These are phyloP conservation scores for Fusarium stilboides DNA, from an alignment of 2,329 filamentous ascomycete genomes.

Conservation along the genomic window DNA sequence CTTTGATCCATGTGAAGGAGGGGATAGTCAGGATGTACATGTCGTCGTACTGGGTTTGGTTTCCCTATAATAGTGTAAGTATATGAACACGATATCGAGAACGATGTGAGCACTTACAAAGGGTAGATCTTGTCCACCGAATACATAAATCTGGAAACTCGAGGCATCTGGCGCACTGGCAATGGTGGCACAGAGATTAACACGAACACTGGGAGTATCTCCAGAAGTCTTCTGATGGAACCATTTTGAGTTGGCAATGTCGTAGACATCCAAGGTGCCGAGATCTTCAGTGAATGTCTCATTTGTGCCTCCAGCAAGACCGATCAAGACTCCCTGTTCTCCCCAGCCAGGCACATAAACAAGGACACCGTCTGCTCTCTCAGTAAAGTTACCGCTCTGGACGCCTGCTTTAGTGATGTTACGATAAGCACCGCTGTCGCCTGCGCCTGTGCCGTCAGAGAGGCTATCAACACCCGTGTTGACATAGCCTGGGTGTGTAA, in stretches of 20 bases:
- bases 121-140: slow-evolving; percentile 82
- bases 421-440: slow-evolving; percentile 74
- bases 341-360: slow-evolving; percentile 84
- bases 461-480: slow-evolving; percentile 75
- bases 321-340: slow-evolving; percentile 77
- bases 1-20: slow-evolving; percentile 75
- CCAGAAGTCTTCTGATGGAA: slow-evolving; percentile 72
- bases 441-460: slow-evolving; percentile 68
- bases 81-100: not conserved
- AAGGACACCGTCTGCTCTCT: slow-evolving; percentile 80
- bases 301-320: slow-evolving; percentile 80
- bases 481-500: slow-evolving; percentile 78
- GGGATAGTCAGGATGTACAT: slow-evolving; percentile 74
- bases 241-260: slow-evolving; percentile 72
- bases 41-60: slow-evolving; percentile 74
- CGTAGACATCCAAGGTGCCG: slow-evolving; percentile 75
- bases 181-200: slow-evolving; percentile 73
- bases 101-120: slow-evolving; percentile 58
- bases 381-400: slow-evolving; percentile 77
- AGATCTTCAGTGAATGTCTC: slow-evolving; percentile 74
- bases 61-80: slow-evolving; percentile 51
- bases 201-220: slow-evolving; percentile 64
- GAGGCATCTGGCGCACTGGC: slow-evolving; percentile 78
- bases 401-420: slow-evolving; percentile 82
- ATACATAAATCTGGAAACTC: slow-evolving; percentile 84